These are phyloP conservation scores for Candida hungchunana DNA, from an alignment of 805 yeast genomes.

Conservation along the genomic window DNA sequence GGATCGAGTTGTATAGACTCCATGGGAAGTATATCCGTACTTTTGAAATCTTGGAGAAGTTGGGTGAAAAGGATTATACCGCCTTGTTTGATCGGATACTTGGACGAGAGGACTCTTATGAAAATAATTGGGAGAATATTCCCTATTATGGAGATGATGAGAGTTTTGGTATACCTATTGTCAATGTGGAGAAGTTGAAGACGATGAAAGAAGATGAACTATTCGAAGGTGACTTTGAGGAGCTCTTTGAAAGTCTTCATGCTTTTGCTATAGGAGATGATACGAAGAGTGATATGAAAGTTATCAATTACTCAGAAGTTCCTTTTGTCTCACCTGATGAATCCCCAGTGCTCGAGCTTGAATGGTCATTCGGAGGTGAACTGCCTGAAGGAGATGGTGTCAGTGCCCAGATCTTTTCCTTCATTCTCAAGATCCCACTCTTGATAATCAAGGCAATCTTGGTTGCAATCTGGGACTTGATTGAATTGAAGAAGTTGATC, in stretches of 20 bases:
- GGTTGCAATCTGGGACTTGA: slow-evolving; percentile 17
- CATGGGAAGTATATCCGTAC: slow-evolving; percentile 9
- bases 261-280: too few species aligned
- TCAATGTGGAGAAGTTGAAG: not conserved
- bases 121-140: not conserved
- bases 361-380: not conserved
- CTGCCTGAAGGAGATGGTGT: not conserved
- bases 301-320: slow-evolving; percentile 6
- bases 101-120: too few species aligned
- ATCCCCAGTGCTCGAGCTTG: not conserved
- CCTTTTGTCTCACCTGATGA: slow-evolving; percentile 13
- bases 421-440: slow-evolving; percentile 14
- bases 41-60: slow-evolving; percentile 14
- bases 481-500: slow-evolving; percentile 17
- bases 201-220: slow-evolving; percentile 2
- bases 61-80: slow-evolving; percentile 17
- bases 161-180: too few species aligned
- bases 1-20: slow-evolving; percentile 8
- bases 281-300: too few species aligned
- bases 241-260: too few species aligned
- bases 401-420: slow-evolving; percentile 9
- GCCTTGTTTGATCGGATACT: slow-evolving; percentile 18
- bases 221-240: not conserved
- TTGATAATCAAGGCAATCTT: slow-evolving; percentile 16
- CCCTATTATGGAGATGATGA: slow-evolving; percentile 4